phyloP scores from a whole-genome alignment of 176 grass and related monocot genomes.

The Raddia guianensis region DNA sequence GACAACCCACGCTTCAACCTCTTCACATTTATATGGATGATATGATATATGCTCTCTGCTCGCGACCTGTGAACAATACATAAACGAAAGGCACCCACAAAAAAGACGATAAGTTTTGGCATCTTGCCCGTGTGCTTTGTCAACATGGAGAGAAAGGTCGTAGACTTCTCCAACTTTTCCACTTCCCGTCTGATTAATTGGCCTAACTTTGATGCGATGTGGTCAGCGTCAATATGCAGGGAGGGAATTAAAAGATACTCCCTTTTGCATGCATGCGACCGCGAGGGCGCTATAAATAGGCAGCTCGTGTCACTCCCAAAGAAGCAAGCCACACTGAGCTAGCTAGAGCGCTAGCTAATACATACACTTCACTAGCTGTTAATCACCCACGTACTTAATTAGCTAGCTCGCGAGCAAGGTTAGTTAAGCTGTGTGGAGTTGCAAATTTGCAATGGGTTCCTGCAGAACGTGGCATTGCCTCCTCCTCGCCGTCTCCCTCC shows the following conservation, averaged over 20 bases:
- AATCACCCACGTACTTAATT: neutral
- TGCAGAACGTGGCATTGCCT: slow-evolving; percentile 33
- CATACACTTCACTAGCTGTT: no score
- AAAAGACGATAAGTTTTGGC: neutral
- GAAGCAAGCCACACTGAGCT: slow-evolving; percentile 11
- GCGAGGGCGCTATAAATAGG: slow-evolving; percentile 23
- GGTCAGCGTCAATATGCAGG: neutral
- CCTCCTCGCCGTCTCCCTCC: slow-evolving; percentile 44
- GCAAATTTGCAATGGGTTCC: slow-evolving; percentile 42
- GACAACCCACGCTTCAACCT: slow-evolving; percentile 7
- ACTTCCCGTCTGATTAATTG: neutral
- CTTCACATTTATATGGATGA: neutral
- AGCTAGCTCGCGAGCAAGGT: neutral
- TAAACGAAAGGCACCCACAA: neutral
- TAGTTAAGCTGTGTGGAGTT: neutral
- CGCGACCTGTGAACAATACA: neutral
- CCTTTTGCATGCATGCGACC: slow-evolving; percentile 48
- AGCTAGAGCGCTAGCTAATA: neutral
- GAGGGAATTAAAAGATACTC: neutral
- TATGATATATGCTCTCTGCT: neutral
- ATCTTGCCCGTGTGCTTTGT: neutral
- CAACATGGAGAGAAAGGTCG: neutral
- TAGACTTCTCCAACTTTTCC: neutral
- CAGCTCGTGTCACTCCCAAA: neutral
- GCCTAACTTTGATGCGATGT: slow-evolving; percentile 40